Evolutionary conservation across 1,284 basidiomycete genomes (phyloP).

Genomic region (Apiotrichum siamense): DNA sequence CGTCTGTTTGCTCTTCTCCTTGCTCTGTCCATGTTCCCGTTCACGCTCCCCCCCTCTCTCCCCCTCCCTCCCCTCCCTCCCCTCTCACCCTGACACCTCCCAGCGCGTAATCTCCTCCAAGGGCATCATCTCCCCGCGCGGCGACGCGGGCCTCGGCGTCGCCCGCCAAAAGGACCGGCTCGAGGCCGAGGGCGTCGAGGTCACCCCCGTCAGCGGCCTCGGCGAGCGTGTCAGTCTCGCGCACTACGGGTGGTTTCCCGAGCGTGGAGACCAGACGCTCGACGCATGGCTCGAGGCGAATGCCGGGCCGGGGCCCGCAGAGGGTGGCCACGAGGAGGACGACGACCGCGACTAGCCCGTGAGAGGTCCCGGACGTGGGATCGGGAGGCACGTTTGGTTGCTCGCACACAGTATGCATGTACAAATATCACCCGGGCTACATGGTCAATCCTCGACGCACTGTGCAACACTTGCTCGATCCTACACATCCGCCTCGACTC

Average conservation of each 20-base stretch:
- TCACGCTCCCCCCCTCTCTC: neutral
- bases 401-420: neutral
- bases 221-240: conserved; percentile 54
- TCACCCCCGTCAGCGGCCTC: conserved; percentile 45
- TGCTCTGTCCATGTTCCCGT: too few species aligned
- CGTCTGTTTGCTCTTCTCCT: too few species aligned
- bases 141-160: conserved; percentile 65
- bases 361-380: neutral
- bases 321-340: too few species aligned
- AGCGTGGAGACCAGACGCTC: conserved; percentile 16
- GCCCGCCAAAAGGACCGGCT: conserved; percentile 60
- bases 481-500: too few species aligned
- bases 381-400: too few species aligned
- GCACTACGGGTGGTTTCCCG: conserved; percentile 60
- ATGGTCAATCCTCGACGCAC: too few species aligned
- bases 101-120: conserved; percentile 44
- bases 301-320: neutral
- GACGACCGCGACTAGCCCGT: too few species aligned
- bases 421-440: too few species aligned
- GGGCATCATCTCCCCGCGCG: conserved; percentile 65
- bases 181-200: conserved; percentile 65
- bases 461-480: too few species aligned
- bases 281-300: conserved; percentile 10
- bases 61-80: neutral
- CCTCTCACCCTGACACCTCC: neutral